A percentile compares a stretch with the other conserved stretches of the same genome.
Conservation (phyloP, 768 basidiomycete genomes). For the Boletus patriciae region DNA sequence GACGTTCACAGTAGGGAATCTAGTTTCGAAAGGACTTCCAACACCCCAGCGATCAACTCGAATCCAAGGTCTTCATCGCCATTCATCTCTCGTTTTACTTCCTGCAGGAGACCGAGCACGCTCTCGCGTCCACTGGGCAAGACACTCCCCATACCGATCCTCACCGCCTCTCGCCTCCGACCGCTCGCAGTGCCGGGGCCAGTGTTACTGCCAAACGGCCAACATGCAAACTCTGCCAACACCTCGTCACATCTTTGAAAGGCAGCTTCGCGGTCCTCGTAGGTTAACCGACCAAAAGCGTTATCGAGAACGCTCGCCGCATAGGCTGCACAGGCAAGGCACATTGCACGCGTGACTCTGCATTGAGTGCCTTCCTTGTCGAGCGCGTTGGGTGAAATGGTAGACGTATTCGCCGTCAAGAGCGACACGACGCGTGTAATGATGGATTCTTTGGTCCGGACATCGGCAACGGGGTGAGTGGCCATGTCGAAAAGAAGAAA, state of each 20-base stretch:
- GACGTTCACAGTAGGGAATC: conserved; percentile 55
- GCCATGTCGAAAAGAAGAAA: conserved; percentile 99
- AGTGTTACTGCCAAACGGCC: conserved; percentile 72
- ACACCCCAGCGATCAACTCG: conserved; percentile 88
- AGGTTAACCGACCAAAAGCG: conserved; percentile 82
- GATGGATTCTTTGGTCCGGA: conserved; percentile 84
- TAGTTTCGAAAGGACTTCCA: conserved; percentile 91
- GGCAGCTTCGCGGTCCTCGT: conserved; percentile 91
- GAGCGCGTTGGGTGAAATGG: conserved; percentile 73
- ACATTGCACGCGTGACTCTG: conserved; percentile 76
- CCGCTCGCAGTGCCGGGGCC: conserved; percentile 36
- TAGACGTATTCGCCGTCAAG: conserved; percentile 79
- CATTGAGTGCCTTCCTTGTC: conserved; percentile 79
- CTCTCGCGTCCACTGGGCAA: conserved; percentile 60
- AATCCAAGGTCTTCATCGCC: conserved; percentile 82
- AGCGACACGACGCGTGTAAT: conserved; percentile 73
- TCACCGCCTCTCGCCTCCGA: conserved; percentile 42
- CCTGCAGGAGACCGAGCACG: conserved; percentile 70
- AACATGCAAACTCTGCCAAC: conserved; percentile 83
- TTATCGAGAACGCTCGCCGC: conserved; percentile 96
- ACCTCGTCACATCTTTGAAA: conserved; percentile 95
- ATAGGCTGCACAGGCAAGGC: conserved; percentile 87
- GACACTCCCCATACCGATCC: conserved; percentile 57
- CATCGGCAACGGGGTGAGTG: conserved; percentile 94
- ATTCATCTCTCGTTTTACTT: conserved; percentile 69